phyloP scores from a whole-genome alignment of 1,284 basidiomycete genomes.

The Tausonia pullulans region DNA sequence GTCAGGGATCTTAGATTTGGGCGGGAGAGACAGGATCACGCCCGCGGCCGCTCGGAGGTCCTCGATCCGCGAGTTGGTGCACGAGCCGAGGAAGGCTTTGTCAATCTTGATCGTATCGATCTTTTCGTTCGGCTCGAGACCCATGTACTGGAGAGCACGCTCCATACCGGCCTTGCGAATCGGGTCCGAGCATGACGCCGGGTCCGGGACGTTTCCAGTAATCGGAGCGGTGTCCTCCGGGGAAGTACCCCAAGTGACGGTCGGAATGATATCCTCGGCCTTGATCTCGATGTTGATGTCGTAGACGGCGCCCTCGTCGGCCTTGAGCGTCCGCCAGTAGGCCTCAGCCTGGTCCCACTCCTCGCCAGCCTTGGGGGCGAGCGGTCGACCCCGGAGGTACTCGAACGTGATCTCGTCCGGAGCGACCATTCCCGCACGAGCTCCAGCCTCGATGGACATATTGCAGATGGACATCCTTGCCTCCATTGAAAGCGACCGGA shows the following conservation, averaged over 20 bases:
- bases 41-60: slow-evolving; percentile 82
- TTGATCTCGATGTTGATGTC: slow-evolving; percentile 77
- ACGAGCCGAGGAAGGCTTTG: slow-evolving; percentile 94
- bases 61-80: slow-evolving; percentile 94
- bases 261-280: slow-evolving; percentile 83
- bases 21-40: slow-evolving; percentile 48
- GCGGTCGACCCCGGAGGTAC: slow-evolving; percentile 75
- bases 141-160: slow-evolving; percentile 85
- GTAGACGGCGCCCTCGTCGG: slow-evolving; percentile 80
- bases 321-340: slow-evolving; percentile 78
- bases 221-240: slow-evolving; percentile 87
- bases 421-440: slow-evolving; percentile 89
- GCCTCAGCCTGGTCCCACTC: slow-evolving; percentile 79
- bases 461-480: slow-evolving; percentile 95
- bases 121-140: slow-evolving; percentile 63
- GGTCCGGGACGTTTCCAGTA: slow-evolving; percentile 74
- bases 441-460: slow-evolving; percentile 96
- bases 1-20: slow-evolving; percentile 52
- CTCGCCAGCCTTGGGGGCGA: slow-evolving; percentile 64
- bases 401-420: slow-evolving; percentile 83
- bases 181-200: slow-evolving; percentile 53
- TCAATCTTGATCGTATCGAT: slow-evolving; percentile 80
- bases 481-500: slow-evolving; percentile 87
- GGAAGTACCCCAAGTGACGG: slow-evolving; percentile 92
- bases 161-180: slow-evolving; percentile 61